These are phyloP conservation scores for Trichoderma sp. DNA, from an alignment of 2,329 filamentous ascomycete species.

Conservation along the genomic window DNA sequence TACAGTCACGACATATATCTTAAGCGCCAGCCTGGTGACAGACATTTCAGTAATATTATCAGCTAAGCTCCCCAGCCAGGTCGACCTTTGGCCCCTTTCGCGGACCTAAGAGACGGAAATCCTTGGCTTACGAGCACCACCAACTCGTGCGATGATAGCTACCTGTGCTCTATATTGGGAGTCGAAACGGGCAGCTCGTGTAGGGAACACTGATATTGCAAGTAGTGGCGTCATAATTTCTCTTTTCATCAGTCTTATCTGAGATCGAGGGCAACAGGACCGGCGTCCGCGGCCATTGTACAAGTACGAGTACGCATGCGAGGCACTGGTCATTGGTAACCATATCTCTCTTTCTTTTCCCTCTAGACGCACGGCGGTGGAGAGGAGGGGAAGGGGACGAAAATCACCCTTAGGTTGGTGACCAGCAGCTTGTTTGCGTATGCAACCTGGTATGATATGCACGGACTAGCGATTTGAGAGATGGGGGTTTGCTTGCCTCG, in stretches of 20 bases:
- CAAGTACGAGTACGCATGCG: not conserved
- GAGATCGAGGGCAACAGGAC: constrained; percentile 7
- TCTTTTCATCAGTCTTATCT: not conserved
- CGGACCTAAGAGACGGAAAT: not conserved
- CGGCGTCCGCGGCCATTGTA: not conserved
- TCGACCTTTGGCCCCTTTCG: not conserved
- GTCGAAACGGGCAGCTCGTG: not conserved
- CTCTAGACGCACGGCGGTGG: constrained; percentile 17
- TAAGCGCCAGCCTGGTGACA: not conserved
- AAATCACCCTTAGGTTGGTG: constrained; percentile 12
- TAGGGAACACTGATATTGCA: not conserved
- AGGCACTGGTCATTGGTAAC: not conserved
- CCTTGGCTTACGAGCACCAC: not conserved
- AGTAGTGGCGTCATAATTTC: constrained; percentile 10
- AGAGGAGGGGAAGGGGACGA: not conserved
- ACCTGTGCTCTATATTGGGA: not conserved
- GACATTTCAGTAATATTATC: not conserved
- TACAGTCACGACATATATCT: not conserved
- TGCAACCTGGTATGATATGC: constrained; percentile 17
- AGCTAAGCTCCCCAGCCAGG: not conserved
- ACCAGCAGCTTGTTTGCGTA: constrained; percentile 16
- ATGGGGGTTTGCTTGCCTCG: constrained; percentile 7
- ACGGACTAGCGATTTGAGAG: constrained; percentile 9
- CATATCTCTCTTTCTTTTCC: not conserved
- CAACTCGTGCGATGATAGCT: not conserved